Conservation (phyloP, 1,284 basidiomycete species). For the Spongiforma sp. region DNA sequence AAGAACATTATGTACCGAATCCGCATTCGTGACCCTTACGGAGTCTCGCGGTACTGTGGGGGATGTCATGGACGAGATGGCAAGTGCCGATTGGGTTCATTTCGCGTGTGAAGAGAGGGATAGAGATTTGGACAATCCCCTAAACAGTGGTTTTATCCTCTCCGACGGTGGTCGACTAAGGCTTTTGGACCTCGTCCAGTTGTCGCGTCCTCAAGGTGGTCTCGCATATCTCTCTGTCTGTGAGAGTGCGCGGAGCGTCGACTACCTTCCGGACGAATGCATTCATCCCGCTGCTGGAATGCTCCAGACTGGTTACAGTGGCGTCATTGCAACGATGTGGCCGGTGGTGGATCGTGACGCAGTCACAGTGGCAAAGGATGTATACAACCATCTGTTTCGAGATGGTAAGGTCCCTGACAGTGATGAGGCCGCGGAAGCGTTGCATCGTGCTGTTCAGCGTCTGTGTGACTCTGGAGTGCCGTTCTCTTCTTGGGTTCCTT, state of each 20-base stretch:
- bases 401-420: background rate
- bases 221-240: background rate
- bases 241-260: background rate
- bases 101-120: background rate
- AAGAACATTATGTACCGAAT: background rate
- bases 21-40: background rate
- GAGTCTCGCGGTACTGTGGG: background rate
- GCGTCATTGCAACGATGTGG: background rate
- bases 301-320: background rate
- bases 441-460: background rate
- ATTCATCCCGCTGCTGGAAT: background rate
- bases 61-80: background rate
- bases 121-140: background rate
- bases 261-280: background rate
- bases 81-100: background rate
- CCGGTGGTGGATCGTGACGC: background rate
- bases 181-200: background rate
- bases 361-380: background rate
- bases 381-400: background rate
- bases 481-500: background rate
- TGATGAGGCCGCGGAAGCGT: background rate
- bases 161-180: background rate
- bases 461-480: background rate
- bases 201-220: background rate
- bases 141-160: background rate